Evolutionary conservation across 2,329 filamentous ascomycete genomes (phyloP).

Genomic region (Diaporthe ampelina): DNA sequence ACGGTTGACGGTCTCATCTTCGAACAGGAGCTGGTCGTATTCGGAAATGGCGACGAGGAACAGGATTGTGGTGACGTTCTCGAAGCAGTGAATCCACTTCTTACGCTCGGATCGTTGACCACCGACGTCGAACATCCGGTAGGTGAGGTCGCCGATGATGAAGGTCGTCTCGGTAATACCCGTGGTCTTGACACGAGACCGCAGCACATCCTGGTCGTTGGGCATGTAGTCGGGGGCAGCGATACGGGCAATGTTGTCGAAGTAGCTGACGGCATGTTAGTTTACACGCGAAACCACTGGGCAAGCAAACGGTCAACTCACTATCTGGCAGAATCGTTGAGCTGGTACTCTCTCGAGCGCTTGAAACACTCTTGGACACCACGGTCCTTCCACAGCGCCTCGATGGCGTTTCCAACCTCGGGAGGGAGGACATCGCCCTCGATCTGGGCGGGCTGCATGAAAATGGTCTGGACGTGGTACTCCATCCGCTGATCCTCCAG

Average conservation of each 20-base stretch:
- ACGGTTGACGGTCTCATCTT: conserved; percentile 96
- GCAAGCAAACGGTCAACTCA: conserved; percentile 65
- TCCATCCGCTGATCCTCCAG: conserved; percentile 93
- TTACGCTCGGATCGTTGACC: conserved; percentile 96
- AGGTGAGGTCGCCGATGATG: conserved; percentile 93
- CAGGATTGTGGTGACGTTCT: conserved; percentile 96
- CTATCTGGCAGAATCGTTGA: conserved; percentile 98
- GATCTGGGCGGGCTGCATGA: conserved; percentile 98
- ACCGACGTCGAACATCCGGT: conserved; percentile 98
- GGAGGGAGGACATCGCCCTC: conserved; percentile 95
- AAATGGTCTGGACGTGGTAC: conserved; percentile 98
- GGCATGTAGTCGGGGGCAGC: conserved; percentile 93
- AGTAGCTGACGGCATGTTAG: conserved; percentile 78
- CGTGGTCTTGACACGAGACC: conserved; percentile 97
- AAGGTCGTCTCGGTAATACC: conserved; percentile 98
- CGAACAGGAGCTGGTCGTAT: conserved; percentile 95
- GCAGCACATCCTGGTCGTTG: conserved; percentile 94
- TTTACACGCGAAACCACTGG: neutral
- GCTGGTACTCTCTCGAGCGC: conserved; percentile 93
- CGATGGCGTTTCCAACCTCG: conserved; percentile 93
- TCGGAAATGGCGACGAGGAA: conserved; percentile 98
- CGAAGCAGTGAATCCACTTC: conserved; percentile 99
- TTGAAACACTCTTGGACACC: conserved; percentile 97
- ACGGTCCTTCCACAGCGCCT: conserved; percentile 91
- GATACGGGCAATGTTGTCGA: conserved; percentile 94